A percentile compares a stretch with the other conserved stretches of the same genome.
Conservation (phyloP, 2,329 filamentous ascomycete genomes). For the Ascocoryne sarcoides region DNA sequence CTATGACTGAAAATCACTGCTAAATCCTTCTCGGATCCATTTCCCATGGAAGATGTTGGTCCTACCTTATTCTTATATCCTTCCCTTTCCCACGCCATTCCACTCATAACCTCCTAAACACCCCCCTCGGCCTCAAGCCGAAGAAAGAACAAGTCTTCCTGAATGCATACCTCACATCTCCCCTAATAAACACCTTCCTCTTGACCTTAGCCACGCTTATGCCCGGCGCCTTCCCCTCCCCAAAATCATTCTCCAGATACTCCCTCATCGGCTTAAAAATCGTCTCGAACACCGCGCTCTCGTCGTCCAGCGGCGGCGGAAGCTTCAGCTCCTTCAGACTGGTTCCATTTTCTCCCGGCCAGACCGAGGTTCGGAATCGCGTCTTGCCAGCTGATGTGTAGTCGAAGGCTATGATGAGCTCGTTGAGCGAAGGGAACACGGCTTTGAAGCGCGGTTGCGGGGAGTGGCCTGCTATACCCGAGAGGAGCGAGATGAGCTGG, state of each 20-base stretch:
- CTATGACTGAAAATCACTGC: too few relatives aligned
- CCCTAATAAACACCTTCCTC: slow-evolving; percentile 23
- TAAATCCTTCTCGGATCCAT: too few relatives aligned
- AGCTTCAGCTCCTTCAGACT: slow-evolving; percentile 12
- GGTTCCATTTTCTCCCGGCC: slow-evolving; percentile 25
- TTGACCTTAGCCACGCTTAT: slow-evolving; percentile 24
- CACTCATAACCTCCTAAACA: slow-evolving; percentile 19
- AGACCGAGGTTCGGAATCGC: slow-evolving; percentile 23
- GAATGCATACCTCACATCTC: slow-evolving; percentile 22
- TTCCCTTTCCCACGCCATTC: too few relatives aligned
- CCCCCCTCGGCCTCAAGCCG: slow-evolving; percentile 18
- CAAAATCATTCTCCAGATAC: slow-evolving; percentile 22
- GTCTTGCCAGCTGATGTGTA: slow-evolving; percentile 22
- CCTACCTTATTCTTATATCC: too few relatives aligned
- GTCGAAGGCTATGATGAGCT: slow-evolving; percentile 25
- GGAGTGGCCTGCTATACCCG: slow-evolving; percentile 19
- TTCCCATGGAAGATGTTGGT: too few relatives aligned
- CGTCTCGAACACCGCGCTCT: slow-evolving; percentile 7
- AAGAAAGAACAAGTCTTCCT: slow-evolving; percentile 20
- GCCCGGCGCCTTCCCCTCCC: slow-evolving; percentile 12
- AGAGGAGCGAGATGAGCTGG: slow-evolving; percentile 24
- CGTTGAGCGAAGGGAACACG: slow-evolving; percentile 22
- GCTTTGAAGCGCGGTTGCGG: slow-evolving; percentile 21
- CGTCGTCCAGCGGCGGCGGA: slow-evolving; percentile 1
- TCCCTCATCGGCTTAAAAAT: slow-evolving; percentile 19